phyloP scores from a whole-genome alignment of 2,329 filamentous ascomycete genomes.

The Alternaria sp. region DNA sequence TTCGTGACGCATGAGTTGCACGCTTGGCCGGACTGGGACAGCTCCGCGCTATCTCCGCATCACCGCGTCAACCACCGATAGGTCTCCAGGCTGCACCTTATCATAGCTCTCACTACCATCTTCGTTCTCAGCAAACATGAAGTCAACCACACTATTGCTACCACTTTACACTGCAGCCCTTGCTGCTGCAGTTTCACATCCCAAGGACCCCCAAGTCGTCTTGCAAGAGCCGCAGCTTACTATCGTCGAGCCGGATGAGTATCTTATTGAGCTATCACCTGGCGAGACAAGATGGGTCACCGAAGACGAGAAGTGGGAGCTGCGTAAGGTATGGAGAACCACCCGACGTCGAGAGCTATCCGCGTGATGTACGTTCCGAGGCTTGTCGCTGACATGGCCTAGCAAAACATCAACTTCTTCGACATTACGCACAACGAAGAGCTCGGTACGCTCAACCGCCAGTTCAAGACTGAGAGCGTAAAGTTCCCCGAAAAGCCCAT shows the following conservation, averaged over 20 bases:
- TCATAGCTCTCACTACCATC: slow-evolving; percentile 4
- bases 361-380: background rate
- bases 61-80: slow-evolving; percentile 24
- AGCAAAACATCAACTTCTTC: slow-evolving; percentile 91
- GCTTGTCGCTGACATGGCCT: slow-evolving; percentile 30
- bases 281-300: slow-evolving; percentile 87
- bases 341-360: background rate
- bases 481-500: slow-evolving; percentile 73
- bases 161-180: slow-evolving; percentile 44
- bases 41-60: slow-evolving; percentile 17
- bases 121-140: slow-evolving; percentile 37
- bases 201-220: slow-evolving; percentile 39
- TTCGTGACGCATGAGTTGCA: no score
- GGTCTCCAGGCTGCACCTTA: background rate
- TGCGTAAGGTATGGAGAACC: slow-evolving; percentile 73
- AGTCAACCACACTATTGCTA: slow-evolving; percentile 44
- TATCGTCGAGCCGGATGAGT: slow-evolving; percentile 44
- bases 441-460: slow-evolving; percentile 61
- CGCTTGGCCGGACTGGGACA: no score
- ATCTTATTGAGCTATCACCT: slow-evolving; percentile 83
- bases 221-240: slow-evolving; percentile 41
- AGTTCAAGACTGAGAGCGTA: slow-evolving; percentile 54
- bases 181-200: slow-evolving; percentile 38
- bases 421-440: slow-evolving; percentile 84
- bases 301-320: slow-evolving; percentile 93